Percentiles rank a stretch among this genome's conserved stretches.
These are phyloP conservation scores for Solanum peruvianum DNA, from an alignment of 257 asterid species.

Conservation along the genomic window DNA sequence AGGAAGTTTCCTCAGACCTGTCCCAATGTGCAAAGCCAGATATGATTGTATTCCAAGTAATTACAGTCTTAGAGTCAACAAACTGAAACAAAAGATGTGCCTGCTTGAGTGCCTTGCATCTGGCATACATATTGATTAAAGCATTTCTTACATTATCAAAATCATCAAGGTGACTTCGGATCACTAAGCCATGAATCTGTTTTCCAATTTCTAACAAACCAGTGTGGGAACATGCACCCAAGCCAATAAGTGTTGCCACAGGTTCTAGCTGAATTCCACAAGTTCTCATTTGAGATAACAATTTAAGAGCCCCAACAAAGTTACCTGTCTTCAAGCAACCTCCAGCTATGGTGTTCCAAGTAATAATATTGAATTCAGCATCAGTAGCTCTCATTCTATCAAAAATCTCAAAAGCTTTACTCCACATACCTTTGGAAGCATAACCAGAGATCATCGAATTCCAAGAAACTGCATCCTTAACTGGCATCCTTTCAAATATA, in stretches of 20 bases:
- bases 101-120: conserved; percentile 56
- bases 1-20: conserved; percentile 51
- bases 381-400: conserved; percentile 46
- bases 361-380: conserved; percentile 24
- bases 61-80: conserved; percentile 27
- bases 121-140: conserved; percentile 58
- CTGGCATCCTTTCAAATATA: conserved; percentile 48
- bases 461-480: conserved; percentile 73
- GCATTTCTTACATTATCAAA: conserved; percentile 52
- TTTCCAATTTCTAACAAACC: conserved; percentile 44
- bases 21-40: conserved; percentile 56
- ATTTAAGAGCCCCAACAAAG: conserved; percentile 41
- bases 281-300: conserved; percentile 47
- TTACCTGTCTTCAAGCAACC: conserved; percentile 52
- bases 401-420: conserved; percentile 58
- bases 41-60: conserved; percentile 81
- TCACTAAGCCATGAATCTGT: conserved; percentile 65
- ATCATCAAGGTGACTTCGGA: conserved; percentile 34
- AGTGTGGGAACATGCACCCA: conserved; percentile 72
- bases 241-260: conserved; percentile 58
- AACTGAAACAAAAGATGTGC: conserved; percentile 45
- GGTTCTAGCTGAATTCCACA: conserved; percentile 37
- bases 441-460: conserved; percentile 66
- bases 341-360: conserved; percentile 77
- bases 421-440: conserved; percentile 66